Base-by-base conservation (phyloP, 2,329 filamentous ascomycete genomes). In the Monosporascus sp. region DNA sequence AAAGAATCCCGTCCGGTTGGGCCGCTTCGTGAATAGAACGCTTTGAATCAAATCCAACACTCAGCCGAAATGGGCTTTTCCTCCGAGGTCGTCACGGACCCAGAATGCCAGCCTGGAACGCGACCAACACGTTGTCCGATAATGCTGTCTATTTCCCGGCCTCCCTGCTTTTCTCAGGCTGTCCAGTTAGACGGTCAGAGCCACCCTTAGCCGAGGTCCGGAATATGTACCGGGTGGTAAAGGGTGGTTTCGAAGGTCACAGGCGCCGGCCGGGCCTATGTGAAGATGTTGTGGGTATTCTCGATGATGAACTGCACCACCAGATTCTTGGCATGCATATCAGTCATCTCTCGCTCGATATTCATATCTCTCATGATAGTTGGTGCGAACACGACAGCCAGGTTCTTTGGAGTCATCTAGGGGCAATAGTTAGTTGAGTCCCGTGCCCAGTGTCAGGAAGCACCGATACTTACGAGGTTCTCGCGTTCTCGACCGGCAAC, bases 381-480 rank as follows among this genome's bases (percentile, higher is more conserved):
- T 7, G 94, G 94, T 8, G 94, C 94, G 68, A 99, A 99, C 38
- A 99, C 94, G 43, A 99, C 94, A 3, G 94, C 91, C 56, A 97
- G 75, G 67, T 99, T 99, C 73, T 95, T 89, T 53, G 93, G 89
- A 24, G 90, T 96, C 94, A 99, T 99, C 85, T 89, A 55, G 2
- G 46, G 31, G 11, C 14, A 14, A 46, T 27, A 3, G 54, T 71
- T 59, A 73, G 66, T 44, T 22, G 36, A 43, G 25, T 31, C 7
- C n/a, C 11, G 15, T 48, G 5, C 44, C 9, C 38, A 11, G 8
- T 9, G 37, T 36, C 1, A 52, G 38, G 18, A 51, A 49, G n/a
- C 5, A 50, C 3, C 18, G 27, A n/a, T 39, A 74, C 84, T 62
- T 77, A 89, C 87, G 70, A 97, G 72, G 67, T 97, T 97, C 68